phyloP scores from a whole-genome alignment of 176 grass and related monocot genomes.

The Microstegium vimineum region DNA sequence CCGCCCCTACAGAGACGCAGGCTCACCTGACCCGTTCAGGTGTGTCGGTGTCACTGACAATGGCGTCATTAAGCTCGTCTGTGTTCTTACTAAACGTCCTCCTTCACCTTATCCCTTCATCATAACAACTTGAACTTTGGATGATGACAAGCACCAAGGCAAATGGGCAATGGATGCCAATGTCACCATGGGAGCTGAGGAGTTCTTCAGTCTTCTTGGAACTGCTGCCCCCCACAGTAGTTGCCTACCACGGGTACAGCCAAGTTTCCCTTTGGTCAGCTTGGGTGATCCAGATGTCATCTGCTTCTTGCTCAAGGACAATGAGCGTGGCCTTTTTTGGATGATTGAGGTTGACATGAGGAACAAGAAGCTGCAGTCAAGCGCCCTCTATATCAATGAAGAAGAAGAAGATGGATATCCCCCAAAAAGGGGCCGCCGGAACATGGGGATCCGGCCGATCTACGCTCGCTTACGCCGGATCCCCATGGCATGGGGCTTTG shows the following conservation, averaged over 20 bases:
- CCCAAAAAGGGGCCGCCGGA: neutral
- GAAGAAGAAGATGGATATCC: neutral
- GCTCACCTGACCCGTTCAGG: neutral
- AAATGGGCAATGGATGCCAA: neutral
- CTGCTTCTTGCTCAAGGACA: neutral
- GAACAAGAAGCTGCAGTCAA: neutral
- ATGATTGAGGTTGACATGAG: neutral
- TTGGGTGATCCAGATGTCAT: neutral
- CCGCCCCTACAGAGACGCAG: neutral
- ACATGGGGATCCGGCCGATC: no score
- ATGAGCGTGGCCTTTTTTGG: neutral
- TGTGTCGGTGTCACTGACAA: neutral
- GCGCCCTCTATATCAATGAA: neutral
- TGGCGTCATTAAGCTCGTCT: neutral
- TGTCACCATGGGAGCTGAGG: neutral
- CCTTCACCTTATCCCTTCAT: neutral
- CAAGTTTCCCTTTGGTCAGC: neutral
- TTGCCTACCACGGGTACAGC: neutral
- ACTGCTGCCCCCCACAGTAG: neutral
- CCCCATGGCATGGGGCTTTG: no score
- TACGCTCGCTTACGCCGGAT: no score
- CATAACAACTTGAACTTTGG: neutral
- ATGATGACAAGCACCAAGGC: neutral
- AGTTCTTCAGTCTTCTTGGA: neutral
- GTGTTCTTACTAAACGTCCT: neutral